Evolutionary conservation across 345 rosid species (phyloP), one percentile per base, ranked within the genome.

Genomic region (Melaleuca alternifolia): DNA sequence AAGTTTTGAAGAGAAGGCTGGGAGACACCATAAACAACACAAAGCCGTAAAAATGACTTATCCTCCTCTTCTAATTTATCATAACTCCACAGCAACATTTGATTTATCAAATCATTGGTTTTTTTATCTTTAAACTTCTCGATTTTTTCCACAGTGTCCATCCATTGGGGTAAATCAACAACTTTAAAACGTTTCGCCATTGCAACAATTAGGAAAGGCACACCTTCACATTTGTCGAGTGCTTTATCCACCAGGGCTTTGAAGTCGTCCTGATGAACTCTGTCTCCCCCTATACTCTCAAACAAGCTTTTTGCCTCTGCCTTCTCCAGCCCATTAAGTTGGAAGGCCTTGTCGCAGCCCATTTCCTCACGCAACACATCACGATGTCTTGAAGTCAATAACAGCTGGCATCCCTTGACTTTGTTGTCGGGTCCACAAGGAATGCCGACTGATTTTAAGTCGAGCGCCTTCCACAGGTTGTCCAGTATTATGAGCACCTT

Each of bases 31-130:
- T 14, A 62, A 2, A 28, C 21, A 14, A 62, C 41, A 28, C 21
- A 62, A 0, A 61, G 41, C 3, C 75, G 37, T 61, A 61, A 0
- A 1, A 61, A 3, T 2, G 0, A 28, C 11, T 28, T 62, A 1
- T 0, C 11, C 10, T 61, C 21, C 6, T 54, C 24, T 10, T 7
- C 0, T 0, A 23, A n/a, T 14, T 14, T 1, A 3, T 62, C 5
- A 62, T 61, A 61, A 28, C 75, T 61, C 20, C 28, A 28, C 0
- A 28, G 75, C 20, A 61, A 0, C 75, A 6, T 61, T 20, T 28
- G 0, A 5, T 28, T 12, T 61, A 13, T 28, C 0, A 0, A 0
- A 18, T 13, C 10, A 6, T 1, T 1, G 1, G n/a, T 13, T 12
- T 9, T 37, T 61, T 0, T 6, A 0, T 61, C 0, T 6, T 1